phyloP scores from a whole-genome alignment of 75 land plant species.

The Adiantum capillusveneris region DNA sequence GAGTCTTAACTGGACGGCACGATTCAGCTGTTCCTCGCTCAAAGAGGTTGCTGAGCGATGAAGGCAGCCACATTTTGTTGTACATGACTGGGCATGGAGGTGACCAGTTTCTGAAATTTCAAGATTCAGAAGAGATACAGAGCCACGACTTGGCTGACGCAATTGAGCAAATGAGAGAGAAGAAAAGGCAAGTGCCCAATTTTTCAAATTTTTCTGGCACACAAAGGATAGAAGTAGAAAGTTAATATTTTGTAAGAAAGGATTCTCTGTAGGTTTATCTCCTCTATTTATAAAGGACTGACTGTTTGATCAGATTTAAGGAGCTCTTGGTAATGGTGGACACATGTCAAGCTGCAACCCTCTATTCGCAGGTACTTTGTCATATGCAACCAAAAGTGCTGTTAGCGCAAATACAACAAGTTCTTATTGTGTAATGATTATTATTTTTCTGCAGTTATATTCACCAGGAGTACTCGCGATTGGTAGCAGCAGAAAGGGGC shows the following conservation, averaged over 20 bases:
- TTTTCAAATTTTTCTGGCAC: too few relatives aligned
- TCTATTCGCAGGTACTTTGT: conserved; percentile 68
- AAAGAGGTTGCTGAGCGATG: conserved; percentile 94
- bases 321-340: conserved; percentile 97
- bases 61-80: conserved; percentile 82
- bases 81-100: conserved; percentile 99
- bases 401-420: too few relatives aligned
- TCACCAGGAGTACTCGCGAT: conserved; percentile 96
- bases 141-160: conserved; percentile 99
- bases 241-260: too few relatives aligned
- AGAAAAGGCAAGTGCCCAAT: too few relatives aligned
- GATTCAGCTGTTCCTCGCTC: conserved; percentile 92
- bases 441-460: conserved; percentile 48
- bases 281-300: too few relatives aligned
- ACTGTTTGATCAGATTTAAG: conserved; percentile 61
- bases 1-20: conserved; percentile 94
- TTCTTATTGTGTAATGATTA: too few relatives aligned
- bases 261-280: too few relatives aligned
- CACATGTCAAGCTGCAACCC: conserved; percentile 99
- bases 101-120: conserved; percentile 91
- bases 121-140: conserved; percentile 96
- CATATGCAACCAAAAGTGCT: too few relatives aligned
- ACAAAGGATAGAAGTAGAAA: too few relatives aligned
- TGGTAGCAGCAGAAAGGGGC: conserved; percentile 96
- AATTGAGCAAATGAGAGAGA: conserved; percentile 96